Evolutionary conservation across 2,329 filamentous ascomycete genomes (phyloP).

Genomic region (Scorias spongiosa): DNA sequence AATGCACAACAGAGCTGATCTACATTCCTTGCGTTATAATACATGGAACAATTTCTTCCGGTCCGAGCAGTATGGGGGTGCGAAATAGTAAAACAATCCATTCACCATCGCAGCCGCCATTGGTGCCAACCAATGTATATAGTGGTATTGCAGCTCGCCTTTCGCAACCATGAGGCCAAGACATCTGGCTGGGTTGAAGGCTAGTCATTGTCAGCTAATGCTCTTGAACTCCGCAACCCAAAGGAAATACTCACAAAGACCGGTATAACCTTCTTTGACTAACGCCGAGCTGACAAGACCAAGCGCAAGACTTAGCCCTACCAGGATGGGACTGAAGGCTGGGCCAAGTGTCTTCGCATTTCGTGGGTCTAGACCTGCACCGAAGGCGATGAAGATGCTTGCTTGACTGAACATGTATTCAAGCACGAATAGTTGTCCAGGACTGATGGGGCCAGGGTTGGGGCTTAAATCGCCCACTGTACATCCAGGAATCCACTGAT

Average conservation of each 20-base stretch:
- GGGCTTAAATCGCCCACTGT: not conserved
- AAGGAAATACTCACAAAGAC: slow-evolving; percentile 13
- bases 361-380: slow-evolving; percentile 38
- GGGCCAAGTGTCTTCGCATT: slow-evolving; percentile 36
- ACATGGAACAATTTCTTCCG: not conserved
- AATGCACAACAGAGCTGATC: too few relatives aligned
- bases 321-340: slow-evolving; percentile 33
- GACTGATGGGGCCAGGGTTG: slow-evolving; percentile 6
- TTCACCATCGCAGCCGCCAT: slow-evolving; percentile 19
- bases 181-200: slow-evolving; percentile 22
- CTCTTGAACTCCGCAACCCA: too few relatives aligned
- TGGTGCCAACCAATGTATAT: slow-evolving; percentile 19
- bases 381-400: slow-evolving; percentile 35
- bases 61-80: slow-evolving; percentile 8
- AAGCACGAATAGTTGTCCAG: slow-evolving; percentile 24
- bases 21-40: not conserved
- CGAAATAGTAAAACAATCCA: slow-evolving; percentile 17
- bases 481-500: slow-evolving; percentile 2
- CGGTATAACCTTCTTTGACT: slow-evolving; percentile 19
- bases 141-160: slow-evolving; percentile 20
- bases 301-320: slow-evolving; percentile 24
- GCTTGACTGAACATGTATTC: slow-evolving; percentile 34
- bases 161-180: slow-evolving; percentile 21
- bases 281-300: slow-evolving; percentile 15
- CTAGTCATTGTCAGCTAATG: slow-evolving; percentile 5